Evolutionary conservation across 768 basidiomycete genomes (phyloP), one percentile per base, ranked within the genome.

Genomic region (Termitomyces sp.): DNA sequence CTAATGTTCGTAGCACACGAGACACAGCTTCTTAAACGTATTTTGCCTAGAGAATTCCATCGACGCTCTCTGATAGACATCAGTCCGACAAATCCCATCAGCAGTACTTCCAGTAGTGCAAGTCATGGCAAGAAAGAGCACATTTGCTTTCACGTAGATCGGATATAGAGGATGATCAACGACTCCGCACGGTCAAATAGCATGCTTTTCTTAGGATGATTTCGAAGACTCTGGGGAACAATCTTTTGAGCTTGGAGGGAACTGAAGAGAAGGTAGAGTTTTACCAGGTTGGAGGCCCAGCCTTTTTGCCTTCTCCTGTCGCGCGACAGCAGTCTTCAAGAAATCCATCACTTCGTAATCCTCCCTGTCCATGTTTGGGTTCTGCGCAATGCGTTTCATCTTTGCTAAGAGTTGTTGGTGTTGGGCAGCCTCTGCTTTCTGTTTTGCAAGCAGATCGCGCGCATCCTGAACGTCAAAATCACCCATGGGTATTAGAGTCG

Each of bases 391-490:
- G 22, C 69, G 66, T 66, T 79, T 80, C 72, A 80, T 75, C 51
- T 75, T 79, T 42, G 68, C 56, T 56, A 79, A 67, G 47, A 75
- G 67, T 51, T 71, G 71, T 62, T 80, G 77, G 22, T 77, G 74
- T 29, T 68, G 67, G 1, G 72, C 68, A 16, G 69, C 67, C 5
- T 79, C 76, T 8, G 71, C 64, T 60, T 77, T 81, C 59, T 82
- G 79, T 61, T 79, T 74, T 26, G 73, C 72, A 4, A 83, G 74
- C 65, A 86, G 69, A 49, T 86, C 82, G 42, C 89, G 83, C 42
- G 92, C 76, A 60, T 90, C 89, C 73, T 92, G 87, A 29, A 93
- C 86, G 68, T 92, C 91, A 22, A 77, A 69, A 68, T 92, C 90
- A 59, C 76, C 82, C 82, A 93, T 84, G 29, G 79, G 81, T 61